phyloP scores from a whole-genome alignment of 257 asterid species.

The Jaltomata sinuosa region DNA sequence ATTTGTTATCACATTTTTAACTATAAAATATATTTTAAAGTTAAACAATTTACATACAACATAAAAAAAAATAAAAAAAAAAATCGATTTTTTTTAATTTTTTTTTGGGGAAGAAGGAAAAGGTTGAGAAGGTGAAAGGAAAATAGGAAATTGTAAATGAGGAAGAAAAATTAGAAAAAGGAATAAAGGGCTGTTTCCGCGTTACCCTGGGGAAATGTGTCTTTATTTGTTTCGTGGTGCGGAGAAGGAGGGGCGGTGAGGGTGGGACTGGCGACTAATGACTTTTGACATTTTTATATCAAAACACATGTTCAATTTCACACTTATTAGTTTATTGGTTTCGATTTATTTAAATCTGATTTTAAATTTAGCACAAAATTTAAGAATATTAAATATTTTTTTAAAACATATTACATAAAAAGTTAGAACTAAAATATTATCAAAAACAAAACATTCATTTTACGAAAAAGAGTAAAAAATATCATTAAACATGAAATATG shows the following conservation, averaged over 20 bases:
- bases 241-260: not conserved
- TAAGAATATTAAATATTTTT: no score
- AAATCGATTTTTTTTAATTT: no score
- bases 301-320: not conserved
- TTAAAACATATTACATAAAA: no score
- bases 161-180: not conserved
- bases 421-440: no score
- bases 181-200: not conserved
- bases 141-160: not conserved
- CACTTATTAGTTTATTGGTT: no score
- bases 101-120: not conserved
- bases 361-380: no score
- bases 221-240: not conserved
- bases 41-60: not conserved
- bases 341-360: no score
- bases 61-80: no score
- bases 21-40: not conserved
- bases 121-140: constrained; percentile 10
- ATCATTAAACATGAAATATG: no score
- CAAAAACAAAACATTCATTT: no score
- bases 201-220: not conserved
- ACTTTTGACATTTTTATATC: not conserved
- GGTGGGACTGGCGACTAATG: not conserved
- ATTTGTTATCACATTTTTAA: not conserved
- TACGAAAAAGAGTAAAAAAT: no score